Percentiles rank a stretch among this genome's conserved stretches.
phyloP scores from a whole-genome alignment of 345 rosid species.

The Linum trigynum region DNA sequence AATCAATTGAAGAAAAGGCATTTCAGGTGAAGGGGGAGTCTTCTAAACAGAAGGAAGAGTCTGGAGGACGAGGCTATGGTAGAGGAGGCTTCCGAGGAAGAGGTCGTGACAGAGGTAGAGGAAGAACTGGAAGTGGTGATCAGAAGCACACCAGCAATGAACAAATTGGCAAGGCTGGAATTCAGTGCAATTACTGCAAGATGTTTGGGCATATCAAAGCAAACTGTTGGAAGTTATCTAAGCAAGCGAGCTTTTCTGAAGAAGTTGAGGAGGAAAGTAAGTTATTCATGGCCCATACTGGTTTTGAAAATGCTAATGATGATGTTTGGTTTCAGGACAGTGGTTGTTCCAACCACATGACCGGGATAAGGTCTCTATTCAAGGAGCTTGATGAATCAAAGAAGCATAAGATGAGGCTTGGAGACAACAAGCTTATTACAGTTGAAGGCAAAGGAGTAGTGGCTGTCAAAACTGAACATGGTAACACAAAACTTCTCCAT shows the following conservation, averaged over 20 bases:
- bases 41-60: background rate
- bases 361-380: background rate
- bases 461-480: background rate
- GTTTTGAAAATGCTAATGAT: background rate
- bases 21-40: background rate
- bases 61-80: too few relatives aligned
- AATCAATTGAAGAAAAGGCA: background rate
- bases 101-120: too few relatives aligned
- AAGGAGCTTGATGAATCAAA: background rate
- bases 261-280: too few relatives aligned
- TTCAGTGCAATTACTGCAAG: background rate
- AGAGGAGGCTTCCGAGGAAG: too few relatives aligned
- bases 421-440: background rate
- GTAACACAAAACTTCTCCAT: background rate
- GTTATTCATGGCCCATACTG: background rate
- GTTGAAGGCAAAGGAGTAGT: background rate
- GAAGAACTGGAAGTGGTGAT: too few relatives aligned
- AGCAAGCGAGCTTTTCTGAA: background rate
- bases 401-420: background rate
- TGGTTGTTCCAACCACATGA: constrained; percentile 1
- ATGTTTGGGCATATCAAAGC: background rate
- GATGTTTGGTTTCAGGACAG: background rate
- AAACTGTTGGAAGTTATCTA: background rate
- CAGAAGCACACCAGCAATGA: background rate
- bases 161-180: background rate